These are phyloP conservation scores for Trichoderma sp. DNA, from an alignment of 2,329 filamentous ascomycete genomes.

Conservation along the genomic window DNA sequence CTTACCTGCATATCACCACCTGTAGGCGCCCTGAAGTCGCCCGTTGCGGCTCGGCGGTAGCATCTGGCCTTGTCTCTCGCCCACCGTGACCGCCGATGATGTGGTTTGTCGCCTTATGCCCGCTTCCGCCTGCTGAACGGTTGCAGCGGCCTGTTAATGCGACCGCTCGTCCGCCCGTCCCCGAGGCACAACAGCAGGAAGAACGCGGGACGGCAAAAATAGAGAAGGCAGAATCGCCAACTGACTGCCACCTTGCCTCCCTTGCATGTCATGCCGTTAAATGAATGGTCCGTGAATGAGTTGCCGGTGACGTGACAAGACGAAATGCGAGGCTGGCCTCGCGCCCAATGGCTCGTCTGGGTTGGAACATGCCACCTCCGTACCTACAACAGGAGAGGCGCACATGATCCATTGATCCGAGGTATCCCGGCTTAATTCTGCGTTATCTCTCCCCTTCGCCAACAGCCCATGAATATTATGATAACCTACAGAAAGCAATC, in stretches of 20 bases:
- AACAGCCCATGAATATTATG: not conserved
- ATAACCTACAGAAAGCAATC: not conserved
- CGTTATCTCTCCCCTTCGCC: not conserved
- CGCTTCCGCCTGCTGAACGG: not conserved
- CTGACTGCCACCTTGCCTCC: too few relatives aligned
- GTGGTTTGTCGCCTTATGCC: not conserved
- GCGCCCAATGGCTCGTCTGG: slow-evolving; percentile 20
- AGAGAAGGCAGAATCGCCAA: not conserved
- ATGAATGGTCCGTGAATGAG: not conserved
- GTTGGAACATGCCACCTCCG: slow-evolving; percentile 11
- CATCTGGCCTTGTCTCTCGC: slow-evolving; percentile 4
- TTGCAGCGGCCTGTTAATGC: slow-evolving; percentile 6
- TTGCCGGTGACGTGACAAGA: slow-evolving; percentile 25
- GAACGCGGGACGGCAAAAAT: not conserved
- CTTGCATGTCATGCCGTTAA: not conserved
- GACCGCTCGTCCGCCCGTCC: not conserved
- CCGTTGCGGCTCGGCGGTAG: slow-evolving; percentile 23
- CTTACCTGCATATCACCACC: too few relatives aligned
- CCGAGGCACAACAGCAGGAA: not conserved
- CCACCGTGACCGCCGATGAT: not conserved
- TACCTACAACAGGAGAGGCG: slow-evolving; percentile 4
- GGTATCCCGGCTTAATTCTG: slow-evolving; percentile 7
- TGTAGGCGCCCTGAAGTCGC: not conserved
- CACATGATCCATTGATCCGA: slow-evolving; percentile 27
- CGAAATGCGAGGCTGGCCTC: not conserved